Conservation (phyloP, 139 green algal species). For the Cymbomonas tetramitiformis region DNA sequence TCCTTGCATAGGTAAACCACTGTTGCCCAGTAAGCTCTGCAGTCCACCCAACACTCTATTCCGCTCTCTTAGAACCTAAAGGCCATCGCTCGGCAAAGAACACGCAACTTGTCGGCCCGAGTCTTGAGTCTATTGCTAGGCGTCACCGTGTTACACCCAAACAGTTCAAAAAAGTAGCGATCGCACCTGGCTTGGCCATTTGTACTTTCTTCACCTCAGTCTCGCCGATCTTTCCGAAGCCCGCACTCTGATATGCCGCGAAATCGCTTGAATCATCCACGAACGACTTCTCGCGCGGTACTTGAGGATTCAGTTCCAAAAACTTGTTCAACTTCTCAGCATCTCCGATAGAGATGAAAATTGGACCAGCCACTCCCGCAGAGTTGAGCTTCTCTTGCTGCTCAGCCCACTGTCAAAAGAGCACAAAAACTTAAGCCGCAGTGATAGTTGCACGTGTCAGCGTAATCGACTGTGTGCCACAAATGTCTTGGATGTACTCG, state of each 20-base stretch:
- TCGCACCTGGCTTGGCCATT: too few species aligned
- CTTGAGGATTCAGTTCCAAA: slow-evolving; percentile 12
- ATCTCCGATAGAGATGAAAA: slow-evolving; percentile 15
- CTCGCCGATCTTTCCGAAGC: slow-evolving; percentile 12
- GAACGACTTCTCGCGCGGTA: slow-evolving; percentile 1
- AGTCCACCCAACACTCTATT: too few species aligned
- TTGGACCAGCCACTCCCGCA: background rate
- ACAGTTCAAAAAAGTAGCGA: too few species aligned
- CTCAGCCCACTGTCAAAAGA: background rate
- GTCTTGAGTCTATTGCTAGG: too few species aligned
- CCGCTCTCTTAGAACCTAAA: too few species aligned
- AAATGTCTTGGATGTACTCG: too few species aligned
- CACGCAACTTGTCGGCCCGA: too few species aligned
- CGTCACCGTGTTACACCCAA: too few species aligned
- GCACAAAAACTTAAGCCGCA: too few species aligned
- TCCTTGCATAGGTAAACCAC: slow-evolving; percentile 18
- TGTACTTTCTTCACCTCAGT: background rate
- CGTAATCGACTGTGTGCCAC: background rate
- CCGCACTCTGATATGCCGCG: slow-evolving; percentile 10
- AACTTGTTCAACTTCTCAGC: slow-evolving; percentile 23
- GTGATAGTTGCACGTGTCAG: background rate
- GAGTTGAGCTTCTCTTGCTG: background rate
- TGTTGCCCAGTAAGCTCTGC: too few species aligned
- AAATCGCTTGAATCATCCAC: slow-evolving; percentile 14
- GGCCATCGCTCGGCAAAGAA: too few species aligned